These are phyloP conservation scores for Schrenkiella parvula DNA, from an alignment of 345 rosid species.

Conservation along the genomic window DNA sequence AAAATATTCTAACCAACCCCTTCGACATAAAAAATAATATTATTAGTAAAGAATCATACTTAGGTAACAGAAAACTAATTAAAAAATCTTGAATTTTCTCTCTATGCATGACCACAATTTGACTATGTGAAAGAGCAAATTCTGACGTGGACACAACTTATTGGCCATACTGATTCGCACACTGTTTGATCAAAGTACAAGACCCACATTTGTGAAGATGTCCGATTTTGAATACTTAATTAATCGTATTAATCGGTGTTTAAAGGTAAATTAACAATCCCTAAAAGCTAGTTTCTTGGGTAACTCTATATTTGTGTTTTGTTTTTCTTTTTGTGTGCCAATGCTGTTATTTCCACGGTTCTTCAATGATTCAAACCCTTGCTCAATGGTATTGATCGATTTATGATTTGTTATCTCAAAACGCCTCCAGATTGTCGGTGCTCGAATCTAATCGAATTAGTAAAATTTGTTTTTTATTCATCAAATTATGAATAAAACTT, in stretches of 20 bases:
- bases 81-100: neutral
- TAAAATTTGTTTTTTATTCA: neutral
- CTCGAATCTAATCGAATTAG: neutral
- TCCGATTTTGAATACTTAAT: neutral
- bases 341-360: neutral
- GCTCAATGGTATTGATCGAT: neutral
- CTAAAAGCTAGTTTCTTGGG: neutral
- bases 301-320: neutral
- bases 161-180: neutral
- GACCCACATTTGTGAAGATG: neutral
- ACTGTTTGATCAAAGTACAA: neutral
- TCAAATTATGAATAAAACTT: neutral
- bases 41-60: neutral
- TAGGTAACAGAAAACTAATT: neutral
- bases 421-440: neutral
- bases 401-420: neutral
- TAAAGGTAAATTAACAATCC: neutral
- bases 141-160: neutral
- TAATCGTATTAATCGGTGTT: neutral
- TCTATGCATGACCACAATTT: neutral
- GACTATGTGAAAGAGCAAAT: neutral
- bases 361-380: neutral
- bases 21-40: neutral
- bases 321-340: neutral
- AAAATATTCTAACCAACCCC: conserved; percentile 17